Evolutionary conservation across 2,329 filamentous ascomycete species (phyloP), one percentile per base, ranked within the genome.

Genomic region (Metarhizium humberi): DNA sequence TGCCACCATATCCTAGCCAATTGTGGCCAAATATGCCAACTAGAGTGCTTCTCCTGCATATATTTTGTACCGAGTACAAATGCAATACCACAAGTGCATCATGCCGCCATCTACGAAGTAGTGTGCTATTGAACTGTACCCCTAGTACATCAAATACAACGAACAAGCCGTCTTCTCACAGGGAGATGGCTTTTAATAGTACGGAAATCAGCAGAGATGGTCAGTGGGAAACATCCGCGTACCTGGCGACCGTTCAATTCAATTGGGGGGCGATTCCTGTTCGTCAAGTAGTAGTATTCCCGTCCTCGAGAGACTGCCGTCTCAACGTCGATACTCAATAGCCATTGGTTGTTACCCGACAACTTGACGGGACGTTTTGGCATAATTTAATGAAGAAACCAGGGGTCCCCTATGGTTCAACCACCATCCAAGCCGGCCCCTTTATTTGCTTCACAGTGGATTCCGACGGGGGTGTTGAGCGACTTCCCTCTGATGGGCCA

Each of bases 401-500:
- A 29, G 25, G 25, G 20, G 11, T 8, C 20, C 4, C 45, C n/a
- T 6, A 30, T 48, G 45, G 45, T 48, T 48, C 45, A 48, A 30
- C 14, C 42, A 46, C 25, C 46, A 18, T 40, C 16, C 25, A 40
- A 50, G 18, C 34, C 29, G 4, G 53, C 45, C 29, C 38, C 47
- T 16, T 18, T 30, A 29, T 47, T 46, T 34, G 47, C 53, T 25
- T 50, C 53, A 50, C n/a, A 4, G 36, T 48, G 45, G 45, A 50
- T n/a, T 54, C 18, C 38, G 46, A 54, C 53, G 47, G 53, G n/a
- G 32, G 18, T 13, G 20, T 32, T 25, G 46, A 29, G 36, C 52
- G 53, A 54, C 36, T 34, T 50, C 25, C n/a, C 53, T 50, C 25
- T 36, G 53, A 42, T 42, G 50, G 53, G 47, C 32, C 13, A 30